Base-by-base conservation (phyloP, 192 early-diverging fungal genomes). In the Polychytrium aggregatum region DNA sequence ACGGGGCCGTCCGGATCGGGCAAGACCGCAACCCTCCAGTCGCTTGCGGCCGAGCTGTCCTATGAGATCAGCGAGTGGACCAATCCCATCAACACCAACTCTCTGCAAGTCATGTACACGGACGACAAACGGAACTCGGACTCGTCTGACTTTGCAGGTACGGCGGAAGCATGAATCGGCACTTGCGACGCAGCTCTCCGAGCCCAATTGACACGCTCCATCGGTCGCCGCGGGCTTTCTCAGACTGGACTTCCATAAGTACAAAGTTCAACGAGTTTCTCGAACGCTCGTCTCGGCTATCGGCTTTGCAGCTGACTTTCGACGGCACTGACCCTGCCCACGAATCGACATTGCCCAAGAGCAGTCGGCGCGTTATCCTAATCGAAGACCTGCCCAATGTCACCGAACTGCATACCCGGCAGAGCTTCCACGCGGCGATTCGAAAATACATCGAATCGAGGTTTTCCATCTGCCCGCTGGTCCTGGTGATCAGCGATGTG, bases 341-440 rank as follows among this genome's bases (percentile, higher is more conserved):
- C n/a, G n/a, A n/a, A n/a, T n/a, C n/a, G n/a, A n/a, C n/a, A n/a
- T n/a, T 17, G 8, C n/a, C 22, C 14, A 4, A 3, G 3, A 40
- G 43, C 33, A 26, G 22, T 18, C 31, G 44, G 22, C 64, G 64
- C 37, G 21, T 71, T n/a, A 63, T 71, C 50, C 37, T 71, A 1
- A 40, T 71, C 20, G 68, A 71, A 48, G 68, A 71, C 33, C 50
- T 71, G 14, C 68, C 68, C 10, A 70, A 70, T 44, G 41, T 64
- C 8, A 31, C 55, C 10, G 11, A 64, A 34, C 27, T 36, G 4
- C 4, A 16, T 9, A 59, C 56, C 1, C 57, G 62, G 5, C 26
- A 31, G 8, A 50, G 39, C 17, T 49, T 64, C 40, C 67, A 70
- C 26, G 14, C 50, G n/a, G 34, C 50, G 17, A 53, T 70, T 4